phyloP scores from a whole-genome alignment of 1,139 yeast species.

The Sugiyamaella pinicola region DNA sequence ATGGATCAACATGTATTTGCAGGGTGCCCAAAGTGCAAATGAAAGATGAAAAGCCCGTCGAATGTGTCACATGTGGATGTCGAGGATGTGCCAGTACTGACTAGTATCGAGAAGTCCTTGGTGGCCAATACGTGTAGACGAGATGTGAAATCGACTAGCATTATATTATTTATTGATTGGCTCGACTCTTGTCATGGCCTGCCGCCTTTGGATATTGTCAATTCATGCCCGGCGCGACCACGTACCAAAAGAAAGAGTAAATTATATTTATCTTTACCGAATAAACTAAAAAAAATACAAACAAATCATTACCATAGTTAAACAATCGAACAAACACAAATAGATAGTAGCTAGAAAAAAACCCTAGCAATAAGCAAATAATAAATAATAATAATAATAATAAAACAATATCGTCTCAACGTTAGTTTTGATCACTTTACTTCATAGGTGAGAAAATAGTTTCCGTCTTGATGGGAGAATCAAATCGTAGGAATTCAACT shows the following conservation, averaged over 20 bases:
- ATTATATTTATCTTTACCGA: neutral
- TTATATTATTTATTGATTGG: constrained; percentile 10
- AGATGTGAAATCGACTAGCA: too few relatives aligned
- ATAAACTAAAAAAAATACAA: constrained; percentile 1
- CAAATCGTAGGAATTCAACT: constrained; percentile 29
- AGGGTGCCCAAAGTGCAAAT: constrained; percentile 70
- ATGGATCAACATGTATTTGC: constrained; percentile 76
- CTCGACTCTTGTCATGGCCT: too few relatives aligned
- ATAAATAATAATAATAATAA: neutral
- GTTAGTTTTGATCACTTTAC: neutral
- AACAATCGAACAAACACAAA: constrained; percentile 15
- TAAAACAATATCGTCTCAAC: neutral
- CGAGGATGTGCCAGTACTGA: constrained; percentile 86
- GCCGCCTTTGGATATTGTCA: too few relatives aligned
- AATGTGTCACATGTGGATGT: constrained; percentile 88
- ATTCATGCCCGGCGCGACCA: constrained; percentile 4
- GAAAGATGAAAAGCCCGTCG: constrained; percentile 44
- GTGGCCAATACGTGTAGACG: too few relatives aligned
- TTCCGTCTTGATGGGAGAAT: constrained; percentile 38
- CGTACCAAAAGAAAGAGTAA: constrained; percentile 2
- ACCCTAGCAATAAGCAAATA: neutral
- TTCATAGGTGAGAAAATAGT: constrained; percentile 16
- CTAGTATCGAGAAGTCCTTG: too few relatives aligned
- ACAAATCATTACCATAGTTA: constrained; percentile 6
- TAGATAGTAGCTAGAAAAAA: neutral